phyloP scores from a whole-genome alignment of 805 yeast species.

The Ogataea naganishii region DNA sequence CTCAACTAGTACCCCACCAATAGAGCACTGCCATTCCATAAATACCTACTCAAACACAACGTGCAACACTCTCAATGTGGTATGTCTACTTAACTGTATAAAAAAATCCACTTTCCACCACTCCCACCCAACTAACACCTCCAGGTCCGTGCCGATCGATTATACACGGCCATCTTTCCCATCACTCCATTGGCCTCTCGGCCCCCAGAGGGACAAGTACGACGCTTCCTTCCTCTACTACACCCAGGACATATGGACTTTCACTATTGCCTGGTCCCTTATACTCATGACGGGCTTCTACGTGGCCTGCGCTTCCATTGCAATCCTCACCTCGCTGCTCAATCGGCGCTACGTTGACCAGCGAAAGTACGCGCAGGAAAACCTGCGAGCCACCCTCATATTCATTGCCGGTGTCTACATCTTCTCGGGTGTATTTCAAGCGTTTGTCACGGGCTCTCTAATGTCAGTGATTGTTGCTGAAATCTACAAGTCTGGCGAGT shows the following conservation, averaged over 20 bases:
- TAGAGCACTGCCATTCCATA: too few species aligned
- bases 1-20: too few species aligned
- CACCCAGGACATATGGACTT: slow-evolving; percentile 67
- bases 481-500: slow-evolving; percentile 69
- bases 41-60: too few species aligned
- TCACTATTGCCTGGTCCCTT: slow-evolving; percentile 76
- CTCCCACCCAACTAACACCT: too few species aligned
- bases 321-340: slow-evolving; percentile 29
- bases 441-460: slow-evolving; percentile 63
- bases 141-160: slow-evolving; percentile 55
- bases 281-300: slow-evolving; percentile 60
- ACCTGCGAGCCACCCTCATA: slow-evolving; percentile 18
- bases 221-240: slow-evolving; percentile 55
- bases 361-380: not conserved
- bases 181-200: slow-evolving; percentile 65
- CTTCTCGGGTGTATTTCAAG: slow-evolving; percentile 52
- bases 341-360: slow-evolving; percentile 2
- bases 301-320: slow-evolving; percentile 53
- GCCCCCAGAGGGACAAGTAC: slow-evolving; percentile 22
- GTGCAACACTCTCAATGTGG: too few species aligned
- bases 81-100: too few species aligned
- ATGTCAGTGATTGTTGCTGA: slow-evolving; percentile 70
- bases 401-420: slow-evolving; percentile 39
- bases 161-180: slow-evolving; percentile 77
- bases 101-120: too few species aligned